Base-by-base conservation (phyloP, 306 rosid genomes). In the Fragaria vesca region DNA sequence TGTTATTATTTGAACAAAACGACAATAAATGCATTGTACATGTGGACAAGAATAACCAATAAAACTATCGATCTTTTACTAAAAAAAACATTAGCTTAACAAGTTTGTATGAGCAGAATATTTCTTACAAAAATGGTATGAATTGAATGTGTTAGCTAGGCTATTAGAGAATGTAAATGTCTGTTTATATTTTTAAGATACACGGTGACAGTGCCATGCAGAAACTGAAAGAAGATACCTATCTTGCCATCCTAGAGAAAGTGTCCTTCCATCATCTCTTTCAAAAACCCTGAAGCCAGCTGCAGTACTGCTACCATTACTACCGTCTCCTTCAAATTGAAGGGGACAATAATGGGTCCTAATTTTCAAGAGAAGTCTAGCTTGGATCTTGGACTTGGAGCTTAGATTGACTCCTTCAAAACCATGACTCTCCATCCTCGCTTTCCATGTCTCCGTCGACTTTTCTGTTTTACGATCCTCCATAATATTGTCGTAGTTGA, bases 191-290 rank as follows among this genome's bases (percentile, higher is more conserved):
- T 10, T 12, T 54, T 73, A 69, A 79, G 80, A 55, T 28, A 79
- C 68, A 57, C 15, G 11, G 32, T 57, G 63, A 76, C 90, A 79
- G 45, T 87, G 83, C 97, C 97, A 93, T 75, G 90, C 87, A 40
- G 97, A 87, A 45, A 88, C 91, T 0, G 93, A 89, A 8, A 89
- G 90, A 66, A 93, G 82, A 85, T 83, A 77, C 87, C 97, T 90
- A 75, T 89, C 83, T 78, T 93, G 96, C 97, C 97, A 93, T 32
- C 93, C 92, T 34, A 93, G 73, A 69, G 93, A 93, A 52, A 93
- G 78, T 21, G 93, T 91, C 70, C 73, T 85, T 68, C 91, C 92
- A 58, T 89, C 96, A 38, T 89, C 93, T 79, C 93, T 93, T 71
- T 93, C 97, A 16, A 87, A 84, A 55, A 90, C 90, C 84, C 84